These are phyloP conservation scores for Ambrosia trifida DNA, from an alignment of 129 eudicot species.

Conservation along the genomic window DNA sequence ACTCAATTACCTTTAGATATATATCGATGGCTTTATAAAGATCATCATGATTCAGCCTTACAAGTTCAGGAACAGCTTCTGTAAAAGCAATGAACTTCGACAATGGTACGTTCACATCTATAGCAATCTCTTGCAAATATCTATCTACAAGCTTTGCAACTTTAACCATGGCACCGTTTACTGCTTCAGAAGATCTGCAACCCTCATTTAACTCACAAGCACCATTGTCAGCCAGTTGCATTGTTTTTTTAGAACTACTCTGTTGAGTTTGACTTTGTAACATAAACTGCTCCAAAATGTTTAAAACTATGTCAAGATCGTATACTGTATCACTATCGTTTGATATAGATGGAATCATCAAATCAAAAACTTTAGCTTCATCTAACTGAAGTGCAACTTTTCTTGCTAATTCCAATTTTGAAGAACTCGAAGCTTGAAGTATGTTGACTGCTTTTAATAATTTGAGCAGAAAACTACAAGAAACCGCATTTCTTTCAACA, in stretches of 20 bases:
- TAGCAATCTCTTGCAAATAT: conserved; percentile 67
- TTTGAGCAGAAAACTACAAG: conserved; percentile 76
- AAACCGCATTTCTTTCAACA: conserved; percentile 57
- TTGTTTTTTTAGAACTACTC: conserved; percentile 53
- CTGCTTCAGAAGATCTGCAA: conserved; percentile 50
- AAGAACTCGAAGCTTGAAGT: conserved; percentile 57
- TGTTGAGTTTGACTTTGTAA: conserved; percentile 56
- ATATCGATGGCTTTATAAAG: conserved; percentile 87
- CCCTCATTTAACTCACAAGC: conserved; percentile 53
- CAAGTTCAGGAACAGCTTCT: conserved; percentile 62
- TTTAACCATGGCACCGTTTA: conserved; percentile 57
- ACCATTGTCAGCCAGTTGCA: conserved; percentile 50
- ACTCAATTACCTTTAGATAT: conserved; percentile 72
- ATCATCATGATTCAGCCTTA: conserved; percentile 84
- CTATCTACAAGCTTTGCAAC: conserved; percentile 86
- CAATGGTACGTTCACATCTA: conserved; percentile 57
- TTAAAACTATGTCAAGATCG: conserved; percentile 64
- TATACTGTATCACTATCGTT: conserved; percentile 39
- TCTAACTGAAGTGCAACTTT: conserved; percentile 73
- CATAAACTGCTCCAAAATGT: conserved; percentile 77
- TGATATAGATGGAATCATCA: conserved; percentile 57
- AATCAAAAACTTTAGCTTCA: conserved; percentile 72
- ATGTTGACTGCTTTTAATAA: conserved; percentile 63
- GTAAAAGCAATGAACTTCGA: conserved; percentile 66
- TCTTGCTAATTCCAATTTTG: conserved; percentile 71